Conservation (phyloP, 495 filamentous ascomycete genomes). For the Friedmanniomyces endolithicus region DNA sequence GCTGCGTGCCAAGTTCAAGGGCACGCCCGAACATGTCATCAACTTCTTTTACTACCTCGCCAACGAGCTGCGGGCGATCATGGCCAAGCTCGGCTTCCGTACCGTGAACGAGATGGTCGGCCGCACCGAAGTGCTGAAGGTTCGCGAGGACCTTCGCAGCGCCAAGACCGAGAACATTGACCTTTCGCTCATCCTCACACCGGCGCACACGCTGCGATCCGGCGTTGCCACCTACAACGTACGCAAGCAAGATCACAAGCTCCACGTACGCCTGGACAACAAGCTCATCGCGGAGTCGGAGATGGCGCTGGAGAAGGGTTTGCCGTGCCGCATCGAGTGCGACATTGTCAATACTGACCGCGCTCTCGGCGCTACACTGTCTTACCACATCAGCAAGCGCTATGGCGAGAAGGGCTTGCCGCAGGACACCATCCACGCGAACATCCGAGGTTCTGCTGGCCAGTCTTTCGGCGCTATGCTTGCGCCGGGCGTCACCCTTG, state of each 20-base stretch:
- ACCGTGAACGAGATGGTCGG: slow-evolving; percentile 99
- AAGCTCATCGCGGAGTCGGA: slow-evolving; percentile 97
- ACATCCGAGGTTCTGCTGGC: slow-evolving; percentile 96
- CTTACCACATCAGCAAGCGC: slow-evolving; percentile 87
- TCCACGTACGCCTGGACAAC: slow-evolving; percentile 93
- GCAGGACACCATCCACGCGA: slow-evolving; percentile 90
- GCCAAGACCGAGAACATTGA: slow-evolving; percentile 90
- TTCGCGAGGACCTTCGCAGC: slow-evolving; percentile 78
- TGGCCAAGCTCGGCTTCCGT: slow-evolving; percentile 90
- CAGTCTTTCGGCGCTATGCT: slow-evolving; percentile 97
- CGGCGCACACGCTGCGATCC: slow-evolving; percentile 88
- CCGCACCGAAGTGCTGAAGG: slow-evolving; percentile 72
- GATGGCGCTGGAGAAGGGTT: slow-evolving; percentile 87
- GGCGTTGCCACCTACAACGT: slow-evolving; percentile 98
- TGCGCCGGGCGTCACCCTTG: slow-evolving; percentile 86
- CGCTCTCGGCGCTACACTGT: slow-evolving; percentile 85
- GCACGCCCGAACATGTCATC: slow-evolving; percentile 94
- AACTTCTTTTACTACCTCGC: slow-evolving; percentile 99
- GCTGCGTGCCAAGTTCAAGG: slow-evolving; percentile 86
- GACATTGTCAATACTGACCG: slow-evolving; percentile 98
- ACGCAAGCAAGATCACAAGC: slow-evolving; percentile 90
- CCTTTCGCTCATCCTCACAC: slow-evolving; percentile 87
- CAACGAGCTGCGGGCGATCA: slow-evolving; percentile 95
- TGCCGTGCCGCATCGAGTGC: slow-evolving; percentile 89
- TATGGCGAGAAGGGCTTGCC: slow-evolving; percentile 87